These are phyloP conservation scores for Aspergillus latus DNA, from an alignment of 2,329 filamentous ascomycete species.

Conservation along the genomic window DNA sequence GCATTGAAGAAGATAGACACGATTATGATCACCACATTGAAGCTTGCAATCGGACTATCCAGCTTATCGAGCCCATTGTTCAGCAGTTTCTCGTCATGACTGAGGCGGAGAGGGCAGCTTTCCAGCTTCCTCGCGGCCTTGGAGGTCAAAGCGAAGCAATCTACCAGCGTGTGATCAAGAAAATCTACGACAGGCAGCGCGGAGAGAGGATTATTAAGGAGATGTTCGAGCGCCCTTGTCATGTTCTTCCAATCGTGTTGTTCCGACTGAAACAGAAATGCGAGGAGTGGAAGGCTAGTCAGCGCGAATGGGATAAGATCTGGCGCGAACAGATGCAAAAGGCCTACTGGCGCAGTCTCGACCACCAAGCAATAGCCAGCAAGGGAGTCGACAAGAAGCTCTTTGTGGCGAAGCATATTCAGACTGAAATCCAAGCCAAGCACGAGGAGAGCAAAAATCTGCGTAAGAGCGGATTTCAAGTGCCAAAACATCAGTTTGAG, in stretches of 20 bases:
- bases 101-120: slow-evolving; percentile 68
- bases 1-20: slow-evolving; percentile 96
- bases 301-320: slow-evolving; percentile 98
- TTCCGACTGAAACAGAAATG: slow-evolving; percentile 91
- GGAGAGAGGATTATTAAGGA: slow-evolving; percentile 83
- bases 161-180: slow-evolving; percentile 95
- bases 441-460: slow-evolving; percentile 84
- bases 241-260: slow-evolving; percentile 84
- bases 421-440: slow-evolving; percentile 87
- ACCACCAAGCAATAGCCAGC: slow-evolving; percentile 91
- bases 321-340: slow-evolving; percentile 95
- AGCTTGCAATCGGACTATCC: slow-evolving; percentile 89
- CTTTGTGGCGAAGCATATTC: slow-evolving; percentile 84
- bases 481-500: slow-evolving; percentile 69
- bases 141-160: slow-evolving; percentile 94
- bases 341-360: slow-evolving; percentile 93
- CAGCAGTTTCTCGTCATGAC: slow-evolving; percentile 83
- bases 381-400: slow-evolving; percentile 88
- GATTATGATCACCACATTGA: slow-evolving; percentile 99
- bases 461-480: slow-evolving; percentile 60
- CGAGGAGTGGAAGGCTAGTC: slow-evolving; percentile 95
- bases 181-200: slow-evolving; percentile 84
- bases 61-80: slow-evolving; percentile 90
- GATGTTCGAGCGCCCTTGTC: slow-evolving; percentile 79
- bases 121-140: slow-evolving; percentile 77